Evolutionary conservation across 179 eudicot species (phyloP).

Genomic region (Nepenthes alata): DNA sequence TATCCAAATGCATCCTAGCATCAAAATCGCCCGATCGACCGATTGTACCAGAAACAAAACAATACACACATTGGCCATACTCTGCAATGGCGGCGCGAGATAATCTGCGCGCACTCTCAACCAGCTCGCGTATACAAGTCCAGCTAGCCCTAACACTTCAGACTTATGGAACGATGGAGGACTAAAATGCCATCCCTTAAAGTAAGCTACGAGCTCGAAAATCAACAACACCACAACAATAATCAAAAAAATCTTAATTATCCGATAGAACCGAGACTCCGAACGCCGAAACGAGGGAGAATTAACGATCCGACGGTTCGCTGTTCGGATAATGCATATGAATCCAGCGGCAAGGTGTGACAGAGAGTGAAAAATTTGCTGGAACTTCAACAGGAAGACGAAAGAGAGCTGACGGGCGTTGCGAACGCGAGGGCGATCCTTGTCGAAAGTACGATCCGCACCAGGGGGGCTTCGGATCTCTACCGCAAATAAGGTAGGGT

Average conservation of each 20-base stretch:
- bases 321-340: slow-evolving; percentile 35
- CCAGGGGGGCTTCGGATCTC: slow-evolving; percentile 22
- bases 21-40: slow-evolving; percentile 52
- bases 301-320: slow-evolving; percentile 34
- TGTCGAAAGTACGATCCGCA: slow-evolving; percentile 15
- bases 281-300: slow-evolving; percentile 10
- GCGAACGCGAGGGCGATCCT: slow-evolving; percentile 36
- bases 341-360: slow-evolving; percentile 23
- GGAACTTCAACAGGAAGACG: slow-evolving; percentile 39
- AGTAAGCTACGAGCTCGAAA: slow-evolving; percentile 64
- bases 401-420: slow-evolving; percentile 53
- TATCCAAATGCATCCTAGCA: slow-evolving; percentile 77
- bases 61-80: slow-evolving; percentile 61
- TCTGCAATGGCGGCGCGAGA: slow-evolving; percentile 67
- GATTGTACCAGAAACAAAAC: slow-evolving; percentile 72
- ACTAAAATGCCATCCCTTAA: slow-evolving; percentile 78
- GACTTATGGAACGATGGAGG: slow-evolving; percentile 48
- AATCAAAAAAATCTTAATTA: slow-evolving; percentile 35
- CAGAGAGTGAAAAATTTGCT: slow-evolving; percentile 35
- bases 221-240: slow-evolving; percentile 29
- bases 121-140: slow-evolving; percentile 60
- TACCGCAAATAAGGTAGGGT: slow-evolving; percentile 23
- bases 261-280: slow-evolving; percentile 33
- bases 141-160: slow-evolving; percentile 46
- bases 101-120: slow-evolving; percentile 49